Evolutionary conservation across 1,284 basidiomycete species (phyloP).

Genomic region (Irpex lacteus): DNA sequence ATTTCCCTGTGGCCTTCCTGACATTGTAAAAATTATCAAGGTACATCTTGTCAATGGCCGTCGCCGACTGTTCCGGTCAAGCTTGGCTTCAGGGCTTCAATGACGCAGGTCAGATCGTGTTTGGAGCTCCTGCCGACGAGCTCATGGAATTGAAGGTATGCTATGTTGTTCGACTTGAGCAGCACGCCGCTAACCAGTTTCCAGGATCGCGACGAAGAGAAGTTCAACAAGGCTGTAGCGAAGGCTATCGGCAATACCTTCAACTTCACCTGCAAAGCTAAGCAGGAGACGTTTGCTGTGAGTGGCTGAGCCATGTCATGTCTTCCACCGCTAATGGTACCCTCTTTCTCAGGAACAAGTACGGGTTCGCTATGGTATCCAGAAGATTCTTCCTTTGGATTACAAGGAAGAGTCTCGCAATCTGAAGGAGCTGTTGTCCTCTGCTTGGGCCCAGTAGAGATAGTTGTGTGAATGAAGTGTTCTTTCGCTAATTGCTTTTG

Average conservation of each 20-base stretch:
- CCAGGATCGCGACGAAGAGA: slow-evolving; percentile 65
- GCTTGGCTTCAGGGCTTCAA: slow-evolving; percentile 97
- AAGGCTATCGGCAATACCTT: slow-evolving; percentile 70
- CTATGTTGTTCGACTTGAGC: background rate
- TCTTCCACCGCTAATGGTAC: background rate
- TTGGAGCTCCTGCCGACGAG: slow-evolving; percentile 83
- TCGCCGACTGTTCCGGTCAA: slow-evolving; percentile 87
- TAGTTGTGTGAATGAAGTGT: background rate
- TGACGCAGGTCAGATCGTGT: slow-evolving; percentile 78
- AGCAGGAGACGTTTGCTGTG: slow-evolving; percentile 85
- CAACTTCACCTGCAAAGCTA: slow-evolving; percentile 87
- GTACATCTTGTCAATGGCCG: slow-evolving; percentile 88
- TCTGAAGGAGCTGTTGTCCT: slow-evolving; percentile 53
- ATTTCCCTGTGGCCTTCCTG: background rate
- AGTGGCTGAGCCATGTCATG: slow-evolving; percentile 24
- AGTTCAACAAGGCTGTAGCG: slow-evolving; percentile 63
- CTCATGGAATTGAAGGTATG: slow-evolving; percentile 70
- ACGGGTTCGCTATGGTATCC: slow-evolving; percentile 81
- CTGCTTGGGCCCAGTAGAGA: slow-evolving; percentile 35
- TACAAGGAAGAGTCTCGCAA: slow-evolving; percentile 68
- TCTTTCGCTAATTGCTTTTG: background rate
- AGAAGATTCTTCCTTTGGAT: slow-evolving; percentile 64
- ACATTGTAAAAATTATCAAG: slow-evolving; percentile 36
- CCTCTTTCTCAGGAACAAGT: slow-evolving; percentile 56
- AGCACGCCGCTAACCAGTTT: background rate